These are phyloP conservation scores for Salvia sclarea DNA, from an alignment of 305 asterid species.

Conservation along the genomic window DNA sequence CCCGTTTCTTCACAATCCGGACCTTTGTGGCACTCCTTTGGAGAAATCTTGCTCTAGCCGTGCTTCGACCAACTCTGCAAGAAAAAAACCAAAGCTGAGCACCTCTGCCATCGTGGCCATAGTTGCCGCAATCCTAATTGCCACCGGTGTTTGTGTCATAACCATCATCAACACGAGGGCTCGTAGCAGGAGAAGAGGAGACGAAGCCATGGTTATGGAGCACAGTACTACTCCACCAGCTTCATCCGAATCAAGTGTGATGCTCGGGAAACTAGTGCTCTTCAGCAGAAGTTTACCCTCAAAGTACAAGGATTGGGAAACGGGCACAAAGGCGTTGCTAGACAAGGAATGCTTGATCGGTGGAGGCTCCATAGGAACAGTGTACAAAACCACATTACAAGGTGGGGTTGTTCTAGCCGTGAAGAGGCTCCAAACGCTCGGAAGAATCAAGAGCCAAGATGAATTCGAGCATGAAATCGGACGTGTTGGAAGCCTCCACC, in stretches of 20 bases:
- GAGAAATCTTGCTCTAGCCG: too few relatives aligned
- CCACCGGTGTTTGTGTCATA: conserved; percentile 32
- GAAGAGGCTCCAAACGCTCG: conserved; percentile 55
- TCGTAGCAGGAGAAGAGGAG: conserved; percentile 55
- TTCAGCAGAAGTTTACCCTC: conserved; percentile 78
- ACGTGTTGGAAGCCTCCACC: conserved; percentile 44
- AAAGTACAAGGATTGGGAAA: conserved; percentile 89
- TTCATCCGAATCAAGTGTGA: conserved; percentile 45
- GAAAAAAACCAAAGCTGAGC: conserved; percentile 66
- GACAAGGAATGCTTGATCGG: too few relatives aligned
- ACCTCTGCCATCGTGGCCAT: conserved; percentile 69
- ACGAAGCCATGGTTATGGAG: conserved; percentile 51
- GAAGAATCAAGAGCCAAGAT: conserved; percentile 72
- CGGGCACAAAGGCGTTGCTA: conserved; percentile 10
- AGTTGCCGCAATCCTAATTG: conserved; percentile 52
- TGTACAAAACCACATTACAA: conserved; percentile 72
- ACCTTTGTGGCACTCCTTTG: conserved; percentile 71
- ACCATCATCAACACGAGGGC: conserved; percentile 69
- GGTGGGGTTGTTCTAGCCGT: conserved; percentile 35
- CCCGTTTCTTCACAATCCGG: conserved; percentile 61
- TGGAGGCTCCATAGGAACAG: conserved; percentile 61
- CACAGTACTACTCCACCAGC: conserved; percentile 56
- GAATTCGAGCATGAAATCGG: conserved; percentile 88
- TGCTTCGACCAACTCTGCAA: neutral
- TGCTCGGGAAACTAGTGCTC: conserved; percentile 71